phyloP scores from a whole-genome alignment of 2,329 filamentous ascomycete species.

The Pseudopyrenochaeta lycopersici region DNA sequence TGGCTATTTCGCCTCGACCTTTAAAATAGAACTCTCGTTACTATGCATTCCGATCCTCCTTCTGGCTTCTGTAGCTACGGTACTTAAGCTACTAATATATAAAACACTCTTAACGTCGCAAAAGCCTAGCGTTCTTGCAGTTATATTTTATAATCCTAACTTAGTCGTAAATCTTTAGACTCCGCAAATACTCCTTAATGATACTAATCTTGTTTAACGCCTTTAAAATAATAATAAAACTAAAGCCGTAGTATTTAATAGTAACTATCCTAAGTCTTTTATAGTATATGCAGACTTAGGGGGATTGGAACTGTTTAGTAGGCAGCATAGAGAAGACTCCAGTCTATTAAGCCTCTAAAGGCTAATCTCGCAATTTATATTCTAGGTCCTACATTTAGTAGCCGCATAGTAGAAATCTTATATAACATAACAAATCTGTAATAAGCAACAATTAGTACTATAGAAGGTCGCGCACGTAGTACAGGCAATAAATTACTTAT shows the following conservation, averaged over 20 bases:
- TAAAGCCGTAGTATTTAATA: slow-evolving; percentile 8
- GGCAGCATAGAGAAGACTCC: background rate
- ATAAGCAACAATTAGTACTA: slow-evolving; percentile 7
- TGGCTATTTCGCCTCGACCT: too few relatives aligned
- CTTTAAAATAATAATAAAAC: slow-evolving; percentile 6
- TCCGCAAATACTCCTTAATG: background rate
- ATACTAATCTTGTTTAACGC: slow-evolving; percentile 3
- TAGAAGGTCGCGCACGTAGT: slow-evolving; percentile 6
- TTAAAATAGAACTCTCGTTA: too few relatives aligned
- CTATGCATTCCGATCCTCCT: too few relatives aligned
- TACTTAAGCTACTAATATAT: too few relatives aligned
- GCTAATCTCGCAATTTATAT: background rate
- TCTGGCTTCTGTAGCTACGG: too few relatives aligned
- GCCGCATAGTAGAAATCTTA: slow-evolving; percentile 2
- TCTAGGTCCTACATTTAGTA: background rate
- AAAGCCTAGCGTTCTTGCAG: slow-evolving; percentile 1
- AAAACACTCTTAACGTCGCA: too few relatives aligned
- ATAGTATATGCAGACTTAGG: slow-evolving; percentile 6
- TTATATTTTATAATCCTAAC: slow-evolving; percentile 5
- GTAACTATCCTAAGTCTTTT: slow-evolving; percentile 5
- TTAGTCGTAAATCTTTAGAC: slow-evolving; percentile 6
- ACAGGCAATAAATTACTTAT: slow-evolving; percentile 7
- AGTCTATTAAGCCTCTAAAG: too few relatives aligned
- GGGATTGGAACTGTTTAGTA: slow-evolving; percentile 4
- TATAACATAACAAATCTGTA: slow-evolving; percentile 7